phyloP scores from a whole-genome alignment of 2,329 filamentous ascomycete species.

The Ophiostoma fasciatum region DNA sequence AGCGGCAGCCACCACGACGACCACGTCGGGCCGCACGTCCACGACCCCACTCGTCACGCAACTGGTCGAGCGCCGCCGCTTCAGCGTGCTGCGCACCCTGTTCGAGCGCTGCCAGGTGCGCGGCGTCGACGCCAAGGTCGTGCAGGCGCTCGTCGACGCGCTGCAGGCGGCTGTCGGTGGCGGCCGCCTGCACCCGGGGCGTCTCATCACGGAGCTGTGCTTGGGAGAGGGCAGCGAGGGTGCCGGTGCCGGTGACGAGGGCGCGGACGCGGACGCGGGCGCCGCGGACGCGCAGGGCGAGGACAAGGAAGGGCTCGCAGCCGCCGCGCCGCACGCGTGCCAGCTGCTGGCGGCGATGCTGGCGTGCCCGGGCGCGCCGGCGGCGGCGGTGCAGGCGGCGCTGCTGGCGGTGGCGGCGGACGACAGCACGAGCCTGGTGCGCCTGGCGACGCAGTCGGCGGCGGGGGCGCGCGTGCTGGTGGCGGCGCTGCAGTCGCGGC shows the following conservation, averaged over 20 bases:
- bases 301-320: too few relatives aligned
- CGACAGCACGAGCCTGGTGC: slow-evolving; percentile 38
- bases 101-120: slow-evolving; percentile 71
- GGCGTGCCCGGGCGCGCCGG: slow-evolving; percentile 51
- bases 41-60: slow-evolving; percentile 44
- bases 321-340: slow-evolving; percentile 54
- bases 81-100: slow-evolving; percentile 64
- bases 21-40: slow-evolving; percentile 57
- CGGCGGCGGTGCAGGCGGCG: slow-evolving; percentile 59
- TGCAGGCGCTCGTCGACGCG: slow-evolving; percentile 36
- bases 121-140: slow-evolving; percentile 24
- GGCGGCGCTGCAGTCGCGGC: slow-evolving; percentile 33
- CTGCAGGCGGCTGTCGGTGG: slow-evolving; percentile 21
- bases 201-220: slow-evolving; percentile 34
- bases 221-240: slow-evolving; percentile 23
- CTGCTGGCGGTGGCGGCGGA: slow-evolving; percentile 48
- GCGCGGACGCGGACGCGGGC: slow-evolving; percentile 9
- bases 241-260: too few relatives aligned
- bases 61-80: slow-evolving; percentile 60
- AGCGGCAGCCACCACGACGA: slow-evolving; percentile 59
- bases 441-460: slow-evolving; percentile 44
- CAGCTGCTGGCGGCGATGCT: slow-evolving; percentile 72
- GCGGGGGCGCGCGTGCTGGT: slow-evolving; percentile 34
- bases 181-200: slow-evolving; percentile 24
- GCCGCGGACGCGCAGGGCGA: slow-evolving; percentile 18